These are phyloP conservation scores for Porphyra umbilicalis DNA, from an alignment of 31 red algal genomes.

Conservation along the genomic window DNA sequence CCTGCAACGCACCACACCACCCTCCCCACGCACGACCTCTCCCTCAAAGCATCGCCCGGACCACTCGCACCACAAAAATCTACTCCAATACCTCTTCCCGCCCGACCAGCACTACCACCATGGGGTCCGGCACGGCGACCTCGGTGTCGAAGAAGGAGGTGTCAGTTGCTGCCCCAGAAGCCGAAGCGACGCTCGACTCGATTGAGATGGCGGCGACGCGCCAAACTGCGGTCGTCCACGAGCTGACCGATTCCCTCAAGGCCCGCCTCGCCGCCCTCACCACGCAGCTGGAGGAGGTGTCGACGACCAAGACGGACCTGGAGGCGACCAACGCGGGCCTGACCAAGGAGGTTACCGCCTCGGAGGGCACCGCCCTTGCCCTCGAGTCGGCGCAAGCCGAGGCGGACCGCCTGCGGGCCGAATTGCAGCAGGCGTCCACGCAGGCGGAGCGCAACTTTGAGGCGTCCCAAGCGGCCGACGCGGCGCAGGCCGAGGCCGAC, in stretches of 20 bases:
- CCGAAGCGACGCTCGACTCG: neutral
- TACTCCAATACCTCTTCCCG: too few relatives aligned
- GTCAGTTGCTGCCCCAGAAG: neutral
- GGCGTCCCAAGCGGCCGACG: neutral
- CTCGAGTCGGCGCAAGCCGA: neutral
- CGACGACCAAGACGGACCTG: neutral
- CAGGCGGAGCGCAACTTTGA: constrained; percentile 1
- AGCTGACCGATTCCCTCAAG: neutral
- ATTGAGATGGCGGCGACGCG: neutral
- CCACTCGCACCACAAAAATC: neutral
- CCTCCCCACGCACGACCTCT: too few relatives aligned
- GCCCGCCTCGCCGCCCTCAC: neutral
- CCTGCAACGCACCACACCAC: too few relatives aligned
- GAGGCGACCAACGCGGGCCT: neutral
- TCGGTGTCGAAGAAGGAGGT: neutral
- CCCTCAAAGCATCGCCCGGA: too few relatives aligned
- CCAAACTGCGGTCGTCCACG: neutral
- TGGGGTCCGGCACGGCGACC: neutral
- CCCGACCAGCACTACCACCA: too few relatives aligned
- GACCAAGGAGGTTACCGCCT: neutral
- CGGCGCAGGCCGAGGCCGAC: neutral
- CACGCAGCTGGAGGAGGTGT: neutral
- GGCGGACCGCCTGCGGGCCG: neutral
- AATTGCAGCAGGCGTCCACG: neutral
- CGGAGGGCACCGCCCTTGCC: neutral